Evolutionary conservation across 2,329 filamentous ascomycete species (phyloP), one percentile per base, ranked within the genome.

Genomic region (Penicillium sp.): DNA sequence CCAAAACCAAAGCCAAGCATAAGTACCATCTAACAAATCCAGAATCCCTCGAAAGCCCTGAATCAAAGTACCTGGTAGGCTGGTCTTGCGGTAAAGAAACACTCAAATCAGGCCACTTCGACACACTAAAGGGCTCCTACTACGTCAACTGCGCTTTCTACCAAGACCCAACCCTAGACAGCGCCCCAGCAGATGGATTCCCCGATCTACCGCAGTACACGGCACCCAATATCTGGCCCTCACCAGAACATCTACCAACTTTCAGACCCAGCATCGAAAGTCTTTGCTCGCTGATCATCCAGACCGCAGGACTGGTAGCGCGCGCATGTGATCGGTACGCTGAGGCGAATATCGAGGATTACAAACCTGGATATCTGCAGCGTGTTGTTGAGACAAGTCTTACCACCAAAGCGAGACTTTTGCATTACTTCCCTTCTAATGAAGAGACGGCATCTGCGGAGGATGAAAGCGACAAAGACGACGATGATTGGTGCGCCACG

Each of bases 401-500:
- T 33, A 96, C 90, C 1, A 96, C 92, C 37, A 98, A 99, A 76
- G 95, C 95, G 1, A 83, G 95, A 13, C 80, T 99, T 27, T 78
- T 98, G 66, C 95, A 99, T 77, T 99, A 99, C 76, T 98, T 93
- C 67, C 93, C 93, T 1, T 59, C 65, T 0, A 52, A 19, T 2
- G n/a, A 39, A 4, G 16, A 39, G 7, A 19, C 35, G 4, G 35
- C 1, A 19, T 39, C n/a, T 19, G 35, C 16, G n/a, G 35, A 37
- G 35, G 35, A 59, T 1, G 50, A 61, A 1, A 55, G 54, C 0
- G 60, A 77, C n/a, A 85, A 90, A 56, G 90, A 93, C 71, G 89
- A 93, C 73, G 88, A 97, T 74, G 91, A 96, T 77, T 99, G 95
- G 95, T 99, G 93, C 74, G 91, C 92, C 9, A 81, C 78, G 2